phyloP scores from a whole-genome alignment of 768 basidiomycete species.

The Panaeolus cyanescens region DNA sequence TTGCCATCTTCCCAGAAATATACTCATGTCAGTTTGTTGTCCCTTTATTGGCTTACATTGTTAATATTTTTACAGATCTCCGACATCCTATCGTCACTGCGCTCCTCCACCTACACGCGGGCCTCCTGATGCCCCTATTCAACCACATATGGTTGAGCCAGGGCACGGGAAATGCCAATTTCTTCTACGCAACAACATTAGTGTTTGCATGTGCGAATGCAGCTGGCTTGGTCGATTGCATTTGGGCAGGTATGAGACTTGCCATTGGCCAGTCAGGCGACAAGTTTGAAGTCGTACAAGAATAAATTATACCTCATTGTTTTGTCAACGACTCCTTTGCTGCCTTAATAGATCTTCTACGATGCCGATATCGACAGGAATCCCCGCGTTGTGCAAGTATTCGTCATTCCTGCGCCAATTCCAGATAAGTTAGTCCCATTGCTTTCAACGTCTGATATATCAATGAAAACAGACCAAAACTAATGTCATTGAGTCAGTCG shows the following conservation, averaged over 20 bases:
- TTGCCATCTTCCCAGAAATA: constrained; percentile 81
- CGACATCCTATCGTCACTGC: constrained; percentile 83
- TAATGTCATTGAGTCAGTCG: constrained; percentile 15
- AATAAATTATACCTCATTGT: constrained; percentile 34
- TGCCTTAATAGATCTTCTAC: constrained; percentile 40
- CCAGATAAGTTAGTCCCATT: background rate
- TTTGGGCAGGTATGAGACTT: constrained; percentile 81
- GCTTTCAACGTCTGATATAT: background rate
- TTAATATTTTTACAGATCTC: constrained; percentile 54
- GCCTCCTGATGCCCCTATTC: constrained; percentile 87
- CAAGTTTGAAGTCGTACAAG: constrained; percentile 60
- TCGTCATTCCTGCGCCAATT: constrained; percentile 47
- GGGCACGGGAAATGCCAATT: constrained; percentile 96
- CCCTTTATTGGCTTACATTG: background rate
- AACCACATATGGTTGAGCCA: constrained; percentile 89
- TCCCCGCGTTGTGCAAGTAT: constrained; percentile 46
- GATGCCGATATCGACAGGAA: constrained; percentile 42
- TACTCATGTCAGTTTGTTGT: constrained; percentile 65
- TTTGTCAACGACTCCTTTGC: background rate
- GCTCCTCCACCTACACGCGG: constrained; percentile 81
- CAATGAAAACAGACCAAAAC: constrained; percentile 47
- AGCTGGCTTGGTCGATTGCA: constrained; percentile 76
- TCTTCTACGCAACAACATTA: constrained; percentile 94
- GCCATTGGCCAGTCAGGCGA: constrained; percentile 61
- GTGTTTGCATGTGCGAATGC: constrained; percentile 92